Percentiles rank a stretch among this genome's conserved stretches.
These are phyloP conservation scores for Vaccinium myrtillus DNA, from an alignment of 148 eudicot species.

Conservation along the genomic window DNA sequence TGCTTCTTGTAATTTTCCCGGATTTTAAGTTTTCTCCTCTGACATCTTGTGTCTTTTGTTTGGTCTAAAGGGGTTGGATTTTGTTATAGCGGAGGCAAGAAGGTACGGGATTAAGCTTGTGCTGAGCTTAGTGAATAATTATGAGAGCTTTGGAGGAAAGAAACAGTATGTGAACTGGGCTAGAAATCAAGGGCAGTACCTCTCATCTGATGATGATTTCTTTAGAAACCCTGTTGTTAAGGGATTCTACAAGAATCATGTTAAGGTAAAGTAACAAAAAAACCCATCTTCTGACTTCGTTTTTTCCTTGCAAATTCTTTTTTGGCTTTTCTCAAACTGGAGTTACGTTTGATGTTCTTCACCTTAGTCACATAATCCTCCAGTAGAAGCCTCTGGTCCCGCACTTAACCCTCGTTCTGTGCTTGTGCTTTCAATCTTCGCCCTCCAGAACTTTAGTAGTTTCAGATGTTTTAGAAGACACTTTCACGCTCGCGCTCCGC, in stretches of 20 bases:
- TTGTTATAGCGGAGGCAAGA: constrained; percentile 88
- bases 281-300: background rate
- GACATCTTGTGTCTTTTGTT: background rate
- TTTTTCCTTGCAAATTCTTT: background rate
- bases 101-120: constrained; percentile 80
- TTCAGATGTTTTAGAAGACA: too few species aligned
- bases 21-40: background rate
- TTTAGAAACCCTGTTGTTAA: constrained; percentile 66
- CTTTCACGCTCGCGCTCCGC: too few species aligned
- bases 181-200: constrained; percentile 63
- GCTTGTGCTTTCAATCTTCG: too few species aligned
- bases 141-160: constrained; percentile 82
- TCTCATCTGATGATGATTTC: constrained; percentile 86
- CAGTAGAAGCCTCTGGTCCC: too few species aligned
- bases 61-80: constrained; percentile 75
- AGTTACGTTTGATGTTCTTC: background rate
- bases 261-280: constrained; percentile 38
- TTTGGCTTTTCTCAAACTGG: background rate
- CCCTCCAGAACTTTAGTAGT: too few species aligned
- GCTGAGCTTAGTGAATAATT: constrained; percentile 79
- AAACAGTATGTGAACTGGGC: constrained; percentile 96
- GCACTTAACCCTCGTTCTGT: too few species aligned
- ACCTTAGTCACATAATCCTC: too few species aligned
- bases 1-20: background rate
- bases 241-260: constrained; percentile 82